Percentiles rank a stretch among this genome's conserved stretches.
phyloP scores from a whole-genome alignment of 2,329 filamentous ascomycete species.

The Neonectria punicea region DNA sequence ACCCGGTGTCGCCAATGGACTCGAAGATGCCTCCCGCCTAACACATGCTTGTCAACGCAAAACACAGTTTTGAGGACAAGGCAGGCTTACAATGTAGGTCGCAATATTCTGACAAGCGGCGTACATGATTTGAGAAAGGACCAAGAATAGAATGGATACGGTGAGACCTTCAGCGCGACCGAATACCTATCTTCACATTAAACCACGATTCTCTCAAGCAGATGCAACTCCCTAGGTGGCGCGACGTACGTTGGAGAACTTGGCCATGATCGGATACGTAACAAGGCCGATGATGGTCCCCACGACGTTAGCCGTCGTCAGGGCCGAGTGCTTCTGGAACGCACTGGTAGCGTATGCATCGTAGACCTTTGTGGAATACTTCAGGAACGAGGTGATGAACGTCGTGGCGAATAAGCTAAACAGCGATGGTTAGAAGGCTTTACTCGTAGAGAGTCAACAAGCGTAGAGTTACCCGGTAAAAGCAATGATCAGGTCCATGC shows the following conservation, averaged over 20 bases:
- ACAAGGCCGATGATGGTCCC: conserved; percentile 60
- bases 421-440: not conserved
- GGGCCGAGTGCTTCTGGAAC: conserved; percentile 60
- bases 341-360: conserved; percentile 48
- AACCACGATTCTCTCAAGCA: not conserved
- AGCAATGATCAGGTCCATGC: conserved; percentile 36
- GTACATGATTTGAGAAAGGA: conserved; percentile 65
- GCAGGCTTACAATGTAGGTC: conserved; percentile 57
- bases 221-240: not conserved
- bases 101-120: conserved; percentile 63
- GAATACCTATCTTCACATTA: conserved; percentile 52
- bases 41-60: no score
- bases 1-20: conserved; percentile 34
- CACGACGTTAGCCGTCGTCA: conserved; percentile 60
- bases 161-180: conserved; percentile 66
- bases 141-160: conserved; percentile 42
- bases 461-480: conserved; percentile 34
- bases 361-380: conserved; percentile 47
- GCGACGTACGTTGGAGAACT: conserved; percentile 59
- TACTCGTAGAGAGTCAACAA: not conserved
- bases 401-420: conserved; percentile 45
- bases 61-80: no score
- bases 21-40: conserved; percentile 49
- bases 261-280: conserved; percentile 68
- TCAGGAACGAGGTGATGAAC: conserved; percentile 45